phyloP scores from a whole-genome alignment of 2,329 filamentous ascomycete genomes.

The Pyrenophora seminiperda region DNA sequence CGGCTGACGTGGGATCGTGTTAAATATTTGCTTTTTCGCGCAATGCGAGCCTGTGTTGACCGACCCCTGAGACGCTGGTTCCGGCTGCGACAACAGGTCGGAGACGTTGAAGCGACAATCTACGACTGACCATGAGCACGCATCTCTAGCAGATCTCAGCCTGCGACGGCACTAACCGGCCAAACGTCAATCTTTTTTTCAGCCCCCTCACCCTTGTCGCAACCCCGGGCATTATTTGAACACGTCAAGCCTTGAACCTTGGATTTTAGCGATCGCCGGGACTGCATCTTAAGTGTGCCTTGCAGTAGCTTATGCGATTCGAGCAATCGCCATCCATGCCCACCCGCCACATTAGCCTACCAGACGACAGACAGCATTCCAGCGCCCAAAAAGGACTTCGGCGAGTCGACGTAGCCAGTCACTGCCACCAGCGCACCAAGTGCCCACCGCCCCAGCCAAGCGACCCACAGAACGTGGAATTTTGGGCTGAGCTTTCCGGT shows the following conservation, averaged over 20 bases:
- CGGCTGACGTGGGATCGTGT: neutral
- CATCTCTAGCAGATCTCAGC: neutral
- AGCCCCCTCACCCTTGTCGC: constrained; percentile 4
- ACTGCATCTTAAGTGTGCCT: constrained; percentile 11
- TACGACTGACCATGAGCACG: neutral
- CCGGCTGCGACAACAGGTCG: constrained; percentile 7
- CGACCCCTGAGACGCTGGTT: constrained; percentile 3
- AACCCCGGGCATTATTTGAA: constrained; percentile 4
- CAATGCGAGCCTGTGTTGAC: neutral
- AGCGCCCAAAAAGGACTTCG: constrained; percentile 7
- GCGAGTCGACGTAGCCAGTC: constrained; percentile 8
- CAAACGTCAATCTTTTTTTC: neutral
- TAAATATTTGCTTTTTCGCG: neutral
- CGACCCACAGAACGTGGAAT: constrained; percentile 13
- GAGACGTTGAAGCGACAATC: neutral
- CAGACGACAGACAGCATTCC: constrained; percentile 6
- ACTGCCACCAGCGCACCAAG: constrained; percentile 7
- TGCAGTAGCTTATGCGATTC: constrained; percentile 10
- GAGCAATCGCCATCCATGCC: constrained; percentile 5
- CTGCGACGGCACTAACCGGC: neutral
- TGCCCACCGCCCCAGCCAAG: constrained; percentile 3
- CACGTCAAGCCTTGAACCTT: constrained; percentile 5
- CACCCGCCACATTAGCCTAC: constrained; percentile 7
- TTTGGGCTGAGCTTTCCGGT: constrained; percentile 15
- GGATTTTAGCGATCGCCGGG: constrained; percentile 3